Evolutionary conservation across 2,329 filamentous ascomycete species (phyloP).

Genomic region (Talaromyces sp.): DNA sequence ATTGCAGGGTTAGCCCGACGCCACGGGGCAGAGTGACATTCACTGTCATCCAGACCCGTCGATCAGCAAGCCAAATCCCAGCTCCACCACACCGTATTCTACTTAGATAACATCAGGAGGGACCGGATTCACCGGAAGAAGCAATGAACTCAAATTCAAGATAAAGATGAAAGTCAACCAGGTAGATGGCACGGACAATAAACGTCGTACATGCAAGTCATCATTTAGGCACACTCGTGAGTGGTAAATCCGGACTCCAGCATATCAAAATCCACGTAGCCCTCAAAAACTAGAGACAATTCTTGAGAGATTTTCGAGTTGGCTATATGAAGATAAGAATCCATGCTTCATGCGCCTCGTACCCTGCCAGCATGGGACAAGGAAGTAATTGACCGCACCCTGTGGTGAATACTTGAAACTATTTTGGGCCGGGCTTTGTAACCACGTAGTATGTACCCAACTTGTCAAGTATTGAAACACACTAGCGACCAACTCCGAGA

Average conservation of each 20-base stretch:
- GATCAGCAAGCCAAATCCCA: background rate
- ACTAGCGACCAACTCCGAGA: too few relatives aligned
- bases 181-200: background rate
- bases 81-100: background rate
- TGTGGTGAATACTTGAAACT: too few relatives aligned
- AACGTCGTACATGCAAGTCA: background rate
- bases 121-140: background rate
- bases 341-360: background rate
- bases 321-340: background rate
- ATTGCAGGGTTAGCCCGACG: slow-evolving; percentile 5
- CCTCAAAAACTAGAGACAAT: background rate
- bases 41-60: background rate
- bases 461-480: too few relatives aligned
- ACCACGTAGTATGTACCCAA: background rate
- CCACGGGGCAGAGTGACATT: background rate
- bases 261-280: background rate
- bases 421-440: background rate
- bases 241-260: background rate
- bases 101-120: background rate
- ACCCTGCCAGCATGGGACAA: background rate
- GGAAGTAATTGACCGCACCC: background rate
- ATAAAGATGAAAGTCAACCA: background rate
- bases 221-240: background rate
- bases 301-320: background rate
- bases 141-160: background rate